Percentiles rank a stretch among this genome's conserved stretches.
These are phyloP conservation scores for Raphanus raphanistrum DNA, from an alignment of 345 rosid species.

Conservation along the genomic window DNA sequence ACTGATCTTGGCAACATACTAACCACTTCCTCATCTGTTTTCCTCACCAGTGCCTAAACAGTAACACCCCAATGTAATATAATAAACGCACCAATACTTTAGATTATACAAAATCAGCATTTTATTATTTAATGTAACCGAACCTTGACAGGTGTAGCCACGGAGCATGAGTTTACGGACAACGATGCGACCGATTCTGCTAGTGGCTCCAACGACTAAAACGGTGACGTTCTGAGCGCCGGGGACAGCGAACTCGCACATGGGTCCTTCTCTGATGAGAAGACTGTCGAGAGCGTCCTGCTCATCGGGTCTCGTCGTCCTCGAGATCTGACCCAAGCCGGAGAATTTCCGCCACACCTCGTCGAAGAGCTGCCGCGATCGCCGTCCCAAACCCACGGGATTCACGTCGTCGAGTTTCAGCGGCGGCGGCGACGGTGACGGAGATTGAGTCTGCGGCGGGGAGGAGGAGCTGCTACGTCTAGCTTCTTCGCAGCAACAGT, in stretches of 20 bases:
- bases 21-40: conserved; percentile 62
- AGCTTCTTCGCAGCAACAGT: conserved; percentile 5
- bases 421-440: conserved; percentile 40
- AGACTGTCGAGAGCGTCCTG: conserved; percentile 61
- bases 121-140: background rate
- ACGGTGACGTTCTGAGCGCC: conserved; percentile 92
- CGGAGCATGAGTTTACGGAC: conserved; percentile 96
- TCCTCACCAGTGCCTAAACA: conserved; percentile 71
- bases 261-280: conserved; percentile 82
- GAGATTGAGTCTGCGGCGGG: conserved; percentile 10
- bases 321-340: conserved; percentile 87
- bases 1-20: conserved; percentile 90
- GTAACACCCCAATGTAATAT: background rate
- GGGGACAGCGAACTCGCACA: conserved; percentile 91
- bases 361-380: conserved; percentile 84
- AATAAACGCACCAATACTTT: background rate
- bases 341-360: conserved; percentile 98
- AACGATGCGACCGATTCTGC: conserved; percentile 89
- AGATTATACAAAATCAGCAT: background rate
- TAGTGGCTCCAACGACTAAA: conserved; percentile 89
- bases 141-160: conserved; percentile 89
- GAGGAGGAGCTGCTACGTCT: conserved; percentile 8
- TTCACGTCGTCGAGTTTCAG: conserved; percentile 78
- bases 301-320: conserved; percentile 74
- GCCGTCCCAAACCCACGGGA: conserved; percentile 85